Evolutionary conservation across 768 basidiomycete species (phyloP), one percentile per base, ranked within the genome.

Genomic region (Suillus paluster): DNA sequence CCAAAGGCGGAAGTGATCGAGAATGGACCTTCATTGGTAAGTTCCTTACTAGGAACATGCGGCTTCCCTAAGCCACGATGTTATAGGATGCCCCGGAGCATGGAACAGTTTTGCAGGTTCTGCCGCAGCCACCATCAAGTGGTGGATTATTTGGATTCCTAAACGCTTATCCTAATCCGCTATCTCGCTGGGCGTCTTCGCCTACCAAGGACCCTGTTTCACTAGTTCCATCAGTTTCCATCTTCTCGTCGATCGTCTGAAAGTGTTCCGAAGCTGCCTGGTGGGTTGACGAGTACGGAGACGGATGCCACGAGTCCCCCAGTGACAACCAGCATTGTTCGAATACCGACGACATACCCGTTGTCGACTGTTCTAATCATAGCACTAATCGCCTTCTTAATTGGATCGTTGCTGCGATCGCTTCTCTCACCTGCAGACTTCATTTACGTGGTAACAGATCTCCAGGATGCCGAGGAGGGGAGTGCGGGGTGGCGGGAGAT

Each of bases 371-470:
- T 97, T 62, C 70, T 97, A 67, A 79, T 94, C 63, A 85, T 91
- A 42, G 94, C 88, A 42, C 75, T 99, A 64, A 91, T 97, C 68
- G 90, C 91, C 30, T 95, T 99, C 75, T 79, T 99, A 69, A 84
- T 98, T 68, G 97, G 97, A 60, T 96, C 94, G 30, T 79, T 99
- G 59, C 78, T 97, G 63, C 86, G 97, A 59, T 94, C 93, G 19
- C 81, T 99, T 64, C 79, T 98, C 42, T 91, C 90, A 7, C 93
- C 97, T 48, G 92, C 90, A 17, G 97, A 97, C 76, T 96, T 95
- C 78, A 87, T 95, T 48, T 89, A 94, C 72, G 86, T 93, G 46
- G 89, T 84, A 67, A 81, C 79, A 65, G 86, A 88, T 66, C 64
- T 82, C 64, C 71, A 75, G 70, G 84, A 86, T 63, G 82, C 77